Evolutionary conservation across 108 stramenopile species (phyloP).

Genomic region (Cylindrotheca fusiformis): DNA sequence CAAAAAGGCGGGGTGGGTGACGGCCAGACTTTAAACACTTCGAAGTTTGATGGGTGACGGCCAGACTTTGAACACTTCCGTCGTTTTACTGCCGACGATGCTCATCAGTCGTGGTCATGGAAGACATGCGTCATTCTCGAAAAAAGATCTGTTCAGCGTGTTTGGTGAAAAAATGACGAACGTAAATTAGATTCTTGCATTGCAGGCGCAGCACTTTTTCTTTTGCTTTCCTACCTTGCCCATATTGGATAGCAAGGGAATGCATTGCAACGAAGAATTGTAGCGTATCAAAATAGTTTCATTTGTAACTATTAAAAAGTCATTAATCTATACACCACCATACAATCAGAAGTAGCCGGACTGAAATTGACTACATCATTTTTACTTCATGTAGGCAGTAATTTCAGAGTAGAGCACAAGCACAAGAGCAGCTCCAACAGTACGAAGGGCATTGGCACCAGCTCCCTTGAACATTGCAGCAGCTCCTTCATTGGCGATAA

Average conservation of each 20-base stretch:
- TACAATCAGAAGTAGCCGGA: neutral
- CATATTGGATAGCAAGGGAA: neutral
- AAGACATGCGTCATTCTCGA: too few relatives aligned
- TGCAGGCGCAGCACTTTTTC: too few relatives aligned
- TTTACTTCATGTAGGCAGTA: slow-evolving; percentile 67
- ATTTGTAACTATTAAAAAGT: slow-evolving; percentile 1
- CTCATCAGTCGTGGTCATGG: too few relatives aligned
- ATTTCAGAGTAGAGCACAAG: slow-evolving; percentile 99
- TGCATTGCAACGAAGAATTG: neutral
- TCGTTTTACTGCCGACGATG: too few relatives aligned
- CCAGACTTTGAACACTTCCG: too few relatives aligned
- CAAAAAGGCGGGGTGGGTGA: too few relatives aligned
- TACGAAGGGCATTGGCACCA: slow-evolving; percentile 98
- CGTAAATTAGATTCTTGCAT: too few relatives aligned
- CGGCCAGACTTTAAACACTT: too few relatives aligned
- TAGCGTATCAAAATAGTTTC: neutral
- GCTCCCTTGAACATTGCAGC: slow-evolving; percentile 98
- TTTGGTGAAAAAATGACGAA: too few relatives aligned
- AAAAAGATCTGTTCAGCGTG: too few relatives aligned
- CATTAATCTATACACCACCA: neutral
- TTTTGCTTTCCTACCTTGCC: too few relatives aligned
- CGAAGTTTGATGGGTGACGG: too few relatives aligned
- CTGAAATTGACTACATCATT: slow-evolving; percentile 1
- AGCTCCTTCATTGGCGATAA: slow-evolving; percentile 91
- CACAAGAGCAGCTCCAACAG: slow-evolving; percentile 94